Evolutionary conservation across 164 flowering plant species (phyloP).

Genomic region (Chimonanthus praecox): DNA sequence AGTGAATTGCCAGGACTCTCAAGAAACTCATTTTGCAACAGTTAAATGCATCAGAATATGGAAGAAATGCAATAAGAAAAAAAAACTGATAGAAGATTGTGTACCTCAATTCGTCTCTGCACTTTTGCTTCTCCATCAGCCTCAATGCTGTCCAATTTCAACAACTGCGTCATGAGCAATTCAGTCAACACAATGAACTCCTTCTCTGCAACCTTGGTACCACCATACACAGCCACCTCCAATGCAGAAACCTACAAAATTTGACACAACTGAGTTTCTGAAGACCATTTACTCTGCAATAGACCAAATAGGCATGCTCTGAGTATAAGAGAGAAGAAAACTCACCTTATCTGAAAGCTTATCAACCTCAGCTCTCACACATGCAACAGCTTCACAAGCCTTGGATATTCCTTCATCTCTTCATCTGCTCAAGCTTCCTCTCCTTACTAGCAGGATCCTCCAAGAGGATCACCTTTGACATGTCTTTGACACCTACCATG

Average conservation of each 20-base stretch:
- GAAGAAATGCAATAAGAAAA: too few relatives aligned
- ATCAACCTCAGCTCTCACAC: slow-evolving; percentile 58
- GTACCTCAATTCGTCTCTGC: slow-evolving; percentile 67
- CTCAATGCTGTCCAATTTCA: slow-evolving; percentile 68
- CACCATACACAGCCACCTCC: slow-evolving; percentile 37
- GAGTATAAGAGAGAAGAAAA: background rate
- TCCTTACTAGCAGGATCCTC: slow-evolving; percentile 43
- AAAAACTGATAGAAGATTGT: background rate
- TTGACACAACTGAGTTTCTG: background rate
- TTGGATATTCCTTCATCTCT: slow-evolving; percentile 22
- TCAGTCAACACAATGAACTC: slow-evolving; percentile 52
- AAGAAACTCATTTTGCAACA: background rate
- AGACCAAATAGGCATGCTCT: background rate
- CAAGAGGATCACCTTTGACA: slow-evolving; percentile 45
- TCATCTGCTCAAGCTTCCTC: slow-evolving; percentile 27
- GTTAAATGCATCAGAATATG: too few relatives aligned
- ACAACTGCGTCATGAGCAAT: slow-evolving; percentile 55
- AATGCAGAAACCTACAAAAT: slow-evolving; percentile 43
- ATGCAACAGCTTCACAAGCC: slow-evolving; percentile 50
- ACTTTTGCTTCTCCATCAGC: slow-evolving; percentile 78
- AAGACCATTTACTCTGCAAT: background rate
- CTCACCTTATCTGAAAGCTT: slow-evolving; percentile 58
- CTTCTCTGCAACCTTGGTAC: slow-evolving; percentile 48
- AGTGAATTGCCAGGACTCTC: background rate
- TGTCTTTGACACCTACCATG: slow-evolving; percentile 47